Base-by-base conservation (phyloP, 352 stramenopile genomes). In the Pilasporangium apinafurcum region DNA sequence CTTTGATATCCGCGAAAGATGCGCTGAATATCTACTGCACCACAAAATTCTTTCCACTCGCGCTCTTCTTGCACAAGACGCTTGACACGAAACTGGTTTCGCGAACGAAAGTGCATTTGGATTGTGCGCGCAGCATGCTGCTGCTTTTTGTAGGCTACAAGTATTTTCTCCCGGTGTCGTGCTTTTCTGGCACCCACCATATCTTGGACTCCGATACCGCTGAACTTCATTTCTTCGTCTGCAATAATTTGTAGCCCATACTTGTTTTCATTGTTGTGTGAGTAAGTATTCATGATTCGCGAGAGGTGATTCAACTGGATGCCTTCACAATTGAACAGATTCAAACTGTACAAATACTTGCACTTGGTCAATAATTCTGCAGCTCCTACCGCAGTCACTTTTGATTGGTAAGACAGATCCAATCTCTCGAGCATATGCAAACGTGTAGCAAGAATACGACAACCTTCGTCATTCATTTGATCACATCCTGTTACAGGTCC, bases 11-110 rank as follows among this genome's bases (percentile, higher is more conserved):
- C 77, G 37, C 67, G 56, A n/a, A 53, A 55, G 0, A 81, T 44
- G 8, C 74, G 68, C 33, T 90, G 74, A 8, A 87, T 86, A 21
- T 86, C 69, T 16, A 82, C 33, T 0, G 70, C 69, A 8, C 61
- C 62, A 44, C 71, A 84, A 22, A 80, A 74, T 28, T 63, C 39
- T 24, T 56, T 53, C 69, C 67, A 83, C 3, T 74, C 59, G 6
- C 50, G 50, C 3, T 56, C 31, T 21, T 68, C 36, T 8, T 63
- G 29, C 8, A 52, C 9, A 12, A 50, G 29, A 3, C 48, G 43
- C 30, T 68, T 66, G 28, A 51, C 41, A 4, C 63, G 32, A 5
- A 52, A 56, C 3, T 51, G 58, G n/a, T 51, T 50, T 34, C 59
- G 48, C 3, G 59, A 48, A 24, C 59, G 46, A 26, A 76, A 86